phyloP scores from a whole-genome alignment of 1,284 basidiomycete genomes.

The Microbotryum intermedium region DNA sequence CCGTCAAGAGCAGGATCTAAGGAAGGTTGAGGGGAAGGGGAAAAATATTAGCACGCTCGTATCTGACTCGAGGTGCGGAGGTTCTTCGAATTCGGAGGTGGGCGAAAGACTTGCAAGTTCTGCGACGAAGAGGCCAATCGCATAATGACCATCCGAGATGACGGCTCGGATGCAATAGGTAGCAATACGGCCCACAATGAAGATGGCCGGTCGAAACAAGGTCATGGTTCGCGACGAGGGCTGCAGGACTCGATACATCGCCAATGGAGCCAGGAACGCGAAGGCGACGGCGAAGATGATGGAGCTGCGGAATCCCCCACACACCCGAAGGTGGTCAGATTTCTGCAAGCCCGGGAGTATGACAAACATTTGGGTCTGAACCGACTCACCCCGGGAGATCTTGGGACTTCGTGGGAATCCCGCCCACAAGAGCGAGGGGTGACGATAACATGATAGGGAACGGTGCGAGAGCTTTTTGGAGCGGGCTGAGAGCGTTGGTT shows the following conservation, averaged over 20 bases:
- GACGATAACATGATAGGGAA: too few species aligned
- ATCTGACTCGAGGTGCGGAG: neutral
- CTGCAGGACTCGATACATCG: conserved; percentile 7
- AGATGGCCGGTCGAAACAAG: conserved; percentile 26
- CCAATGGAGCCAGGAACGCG: conserved; percentile 19
- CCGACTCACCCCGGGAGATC: too few species aligned
- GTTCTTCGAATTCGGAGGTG: neutral
- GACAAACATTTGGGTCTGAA: too few species aligned
- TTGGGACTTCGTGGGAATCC: too few species aligned
- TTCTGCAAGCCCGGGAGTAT: too few species aligned
- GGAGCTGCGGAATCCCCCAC: conserved; percentile 6
- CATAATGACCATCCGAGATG: neutral
- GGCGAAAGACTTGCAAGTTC: conserved; percentile 8
- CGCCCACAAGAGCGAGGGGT: too few species aligned
- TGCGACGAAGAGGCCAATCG: conserved; percentile 1
- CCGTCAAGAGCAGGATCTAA: conserved; percentile 16
- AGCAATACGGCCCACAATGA: conserved; percentile 18
- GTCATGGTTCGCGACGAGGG: conserved; percentile 7
- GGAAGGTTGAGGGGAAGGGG: neutral
- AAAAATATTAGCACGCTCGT: neutral
- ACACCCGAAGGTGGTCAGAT: neutral
- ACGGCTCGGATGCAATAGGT: conserved; percentile 29
- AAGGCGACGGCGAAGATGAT: conserved; percentile 14
- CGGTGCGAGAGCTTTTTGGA: too few species aligned
- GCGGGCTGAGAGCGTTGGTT: too few species aligned